phyloP scores from a whole-genome alignment of 2,329 filamentous ascomycete species.

The Fusarium camptoceras region DNA sequence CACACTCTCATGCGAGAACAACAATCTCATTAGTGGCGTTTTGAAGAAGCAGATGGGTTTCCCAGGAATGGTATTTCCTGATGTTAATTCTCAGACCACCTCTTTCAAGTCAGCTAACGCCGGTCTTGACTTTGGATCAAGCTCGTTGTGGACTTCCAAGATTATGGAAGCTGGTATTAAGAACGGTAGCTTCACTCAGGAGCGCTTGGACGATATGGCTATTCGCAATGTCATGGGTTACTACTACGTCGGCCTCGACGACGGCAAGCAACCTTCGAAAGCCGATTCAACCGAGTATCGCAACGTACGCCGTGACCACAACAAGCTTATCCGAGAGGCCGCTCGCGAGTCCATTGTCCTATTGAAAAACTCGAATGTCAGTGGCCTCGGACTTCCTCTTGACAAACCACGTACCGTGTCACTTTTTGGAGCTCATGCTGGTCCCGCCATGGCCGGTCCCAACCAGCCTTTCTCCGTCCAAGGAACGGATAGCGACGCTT shows the following conservation, averaged over 20 bases:
- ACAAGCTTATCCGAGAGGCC: constrained; percentile 59
- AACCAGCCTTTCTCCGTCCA: background rate
- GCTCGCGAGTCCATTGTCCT: constrained; percentile 66
- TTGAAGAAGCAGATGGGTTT: constrained; percentile 79
- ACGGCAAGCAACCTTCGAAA: constrained; percentile 62
- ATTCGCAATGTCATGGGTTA: constrained; percentile 8
- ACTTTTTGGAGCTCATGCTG: constrained; percentile 61
- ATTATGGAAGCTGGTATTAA: background rate
- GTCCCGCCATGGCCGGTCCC: constrained; percentile 12
- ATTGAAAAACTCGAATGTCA: constrained; percentile 63
- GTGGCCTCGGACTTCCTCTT: constrained; percentile 57
- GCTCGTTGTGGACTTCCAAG: background rate
- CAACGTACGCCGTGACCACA: constrained; percentile 63
- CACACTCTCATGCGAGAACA: constrained; percentile 64
- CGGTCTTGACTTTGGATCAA: background rate
- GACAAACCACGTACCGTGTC: constrained; percentile 53
- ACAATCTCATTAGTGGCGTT: constrained; percentile 73
- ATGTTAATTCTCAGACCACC: constrained; percentile 48
- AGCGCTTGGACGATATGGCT: constrained; percentile 4
- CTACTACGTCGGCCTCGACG: constrained; percentile 3
- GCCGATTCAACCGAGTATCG: constrained; percentile 56
- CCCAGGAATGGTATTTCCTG: constrained; percentile 75
- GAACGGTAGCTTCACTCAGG: background rate
- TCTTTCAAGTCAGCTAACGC: background rate
- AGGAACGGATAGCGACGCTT: background rate